phyloP scores from a whole-genome alignment of 495 filamentous ascomycete species.

The Letharia lupina region DNA sequence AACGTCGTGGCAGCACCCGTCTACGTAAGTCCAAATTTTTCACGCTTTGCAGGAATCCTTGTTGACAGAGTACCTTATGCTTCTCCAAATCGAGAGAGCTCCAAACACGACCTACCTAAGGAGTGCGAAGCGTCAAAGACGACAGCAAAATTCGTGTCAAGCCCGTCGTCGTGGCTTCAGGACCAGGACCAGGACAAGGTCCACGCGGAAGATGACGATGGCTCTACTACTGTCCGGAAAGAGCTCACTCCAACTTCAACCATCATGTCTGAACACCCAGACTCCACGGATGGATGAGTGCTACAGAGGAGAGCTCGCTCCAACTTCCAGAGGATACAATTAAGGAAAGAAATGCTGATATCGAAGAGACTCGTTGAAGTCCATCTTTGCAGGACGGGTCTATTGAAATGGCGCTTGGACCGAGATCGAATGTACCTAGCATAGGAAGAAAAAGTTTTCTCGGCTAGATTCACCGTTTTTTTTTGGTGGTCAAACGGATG shows the following conservation, averaged over 20 bases:
- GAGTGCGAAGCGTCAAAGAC: background rate
- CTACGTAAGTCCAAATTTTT: background rate
- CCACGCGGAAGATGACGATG: background rate
- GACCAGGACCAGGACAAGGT: background rate
- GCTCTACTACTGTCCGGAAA: background rate
- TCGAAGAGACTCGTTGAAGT: background rate
- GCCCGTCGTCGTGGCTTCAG: background rate
- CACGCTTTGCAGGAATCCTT: background rate
- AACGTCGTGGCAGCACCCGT: background rate
- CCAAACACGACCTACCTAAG: background rate
- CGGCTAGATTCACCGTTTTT: background rate
- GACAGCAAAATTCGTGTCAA: background rate
- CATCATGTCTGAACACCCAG: background rate
- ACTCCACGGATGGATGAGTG: background rate
- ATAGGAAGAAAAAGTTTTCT: background rate
- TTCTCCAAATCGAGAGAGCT: background rate
- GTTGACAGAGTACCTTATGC: background rate
- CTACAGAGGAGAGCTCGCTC: background rate
- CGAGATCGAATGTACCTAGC: background rate
- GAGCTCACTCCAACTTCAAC: conserved; percentile 1
- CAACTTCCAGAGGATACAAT: background rate
- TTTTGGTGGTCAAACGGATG: background rate
- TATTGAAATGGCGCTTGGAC: background rate
- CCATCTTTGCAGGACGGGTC: background rate
- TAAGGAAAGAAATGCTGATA: background rate